phyloP scores from a whole-genome alignment of 306 rosid genomes.

The Corylus heterophylla region DNA sequence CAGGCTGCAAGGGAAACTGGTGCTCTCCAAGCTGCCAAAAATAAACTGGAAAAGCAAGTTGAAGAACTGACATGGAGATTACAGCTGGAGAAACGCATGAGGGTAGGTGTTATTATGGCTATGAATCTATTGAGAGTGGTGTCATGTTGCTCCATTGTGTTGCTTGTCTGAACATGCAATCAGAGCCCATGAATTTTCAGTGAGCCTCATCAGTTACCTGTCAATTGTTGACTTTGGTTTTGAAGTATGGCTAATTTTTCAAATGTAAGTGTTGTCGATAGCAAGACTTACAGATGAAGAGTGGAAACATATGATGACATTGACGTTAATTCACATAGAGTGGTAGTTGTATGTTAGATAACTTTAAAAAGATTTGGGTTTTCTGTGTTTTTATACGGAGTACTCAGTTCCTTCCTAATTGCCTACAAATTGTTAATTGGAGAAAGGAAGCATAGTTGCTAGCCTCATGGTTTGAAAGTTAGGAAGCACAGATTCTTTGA shows the following conservation, averaged over 20 bases:
- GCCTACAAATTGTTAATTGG: background rate
- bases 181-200: background rate
- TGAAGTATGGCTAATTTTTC: background rate
- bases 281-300: background rate
- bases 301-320: background rate
- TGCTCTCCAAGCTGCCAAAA: constrained; percentile 99
- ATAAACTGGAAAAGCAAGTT: constrained; percentile 98
- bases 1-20: constrained; percentile 99
- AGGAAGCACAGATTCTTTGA: background rate
- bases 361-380: background rate
- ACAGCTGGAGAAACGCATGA: constrained; percentile 92
- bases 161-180: background rate
- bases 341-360: background rate
- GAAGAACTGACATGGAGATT: constrained; percentile 94
- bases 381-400: background rate
- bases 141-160: background rate
- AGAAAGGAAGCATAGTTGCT: background rate
- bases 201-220: background rate
- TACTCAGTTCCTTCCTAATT: background rate
- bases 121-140: constrained; percentile 10
- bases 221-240: background rate
- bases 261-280: background rate
- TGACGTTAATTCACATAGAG: background rate
- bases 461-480: background rate
- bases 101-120: constrained; percentile 53